Conservation (phyloP, 257 asterid species). For the Capsicum rhomboideum region DNA sequence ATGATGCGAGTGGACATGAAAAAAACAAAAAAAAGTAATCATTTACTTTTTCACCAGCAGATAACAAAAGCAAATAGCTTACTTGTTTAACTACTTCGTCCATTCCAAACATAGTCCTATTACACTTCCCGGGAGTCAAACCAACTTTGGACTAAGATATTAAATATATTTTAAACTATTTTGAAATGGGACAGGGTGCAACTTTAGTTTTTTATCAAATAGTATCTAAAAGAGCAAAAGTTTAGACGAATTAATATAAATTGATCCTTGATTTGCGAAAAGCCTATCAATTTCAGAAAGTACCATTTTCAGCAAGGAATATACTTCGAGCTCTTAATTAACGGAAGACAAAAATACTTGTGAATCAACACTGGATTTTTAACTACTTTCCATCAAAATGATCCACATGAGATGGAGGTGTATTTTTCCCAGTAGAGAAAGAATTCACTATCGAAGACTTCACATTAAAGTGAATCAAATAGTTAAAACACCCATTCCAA, state of each 20-base stretch:
- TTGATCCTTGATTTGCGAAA: neutral
- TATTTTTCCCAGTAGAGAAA: neutral
- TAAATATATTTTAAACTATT: neutral
- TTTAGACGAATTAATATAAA: neutral
- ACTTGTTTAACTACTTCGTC: neutral
- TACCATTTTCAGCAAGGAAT: neutral
- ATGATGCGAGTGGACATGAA: neutral
- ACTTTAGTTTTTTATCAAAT: neutral
- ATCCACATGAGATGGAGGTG: neutral
- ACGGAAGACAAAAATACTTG: neutral
- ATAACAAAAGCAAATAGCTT: neutral
- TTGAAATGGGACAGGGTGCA: neutral
- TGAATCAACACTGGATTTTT: neutral
- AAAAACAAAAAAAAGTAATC: neutral
- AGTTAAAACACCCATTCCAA: neutral
- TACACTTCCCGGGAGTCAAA: neutral
- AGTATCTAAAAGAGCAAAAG: neutral
- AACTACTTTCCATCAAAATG: neutral
- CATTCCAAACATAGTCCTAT: neutral
- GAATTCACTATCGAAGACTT: neutral
- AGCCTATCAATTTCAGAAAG: neutral
- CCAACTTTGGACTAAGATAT: neutral
- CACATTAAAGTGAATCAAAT: neutral
- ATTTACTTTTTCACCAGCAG: neutral
- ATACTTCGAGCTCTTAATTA: neutral